These are phyloP conservation scores for Fusarium odoratissimum DNA, from an alignment of 2,329 filamentous ascomycete species.

Conservation along the genomic window DNA sequence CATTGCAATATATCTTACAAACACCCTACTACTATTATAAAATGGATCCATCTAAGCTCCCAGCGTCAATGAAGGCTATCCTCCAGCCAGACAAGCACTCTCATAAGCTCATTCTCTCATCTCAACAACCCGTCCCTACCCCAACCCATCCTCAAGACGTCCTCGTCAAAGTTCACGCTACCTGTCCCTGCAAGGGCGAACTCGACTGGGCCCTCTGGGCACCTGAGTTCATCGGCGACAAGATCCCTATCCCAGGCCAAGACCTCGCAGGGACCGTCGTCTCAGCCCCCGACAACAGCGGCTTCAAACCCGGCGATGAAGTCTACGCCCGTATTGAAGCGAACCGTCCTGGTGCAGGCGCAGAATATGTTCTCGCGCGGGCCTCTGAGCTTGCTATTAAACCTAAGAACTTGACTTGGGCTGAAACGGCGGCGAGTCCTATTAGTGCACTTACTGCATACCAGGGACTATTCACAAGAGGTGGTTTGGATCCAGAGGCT, in stretches of 20 bases:
- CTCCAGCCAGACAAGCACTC: constrained; percentile 30
- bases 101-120: constrained; percentile 20
- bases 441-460: constrained; percentile 56
- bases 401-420: constrained; percentile 49
- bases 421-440: constrained; percentile 52
- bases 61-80: constrained; percentile 26
- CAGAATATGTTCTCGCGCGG: constrained; percentile 29
- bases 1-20: no score
- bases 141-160: constrained; percentile 42
- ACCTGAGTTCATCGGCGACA: constrained; percentile 37
- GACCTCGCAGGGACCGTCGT: constrained; percentile 55
- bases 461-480: constrained; percentile 49
- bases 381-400: constrained; percentile 49
- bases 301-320: constrained; percentile 34
- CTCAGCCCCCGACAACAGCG: constrained; percentile 38
- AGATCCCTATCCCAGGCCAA: constrained; percentile 48
- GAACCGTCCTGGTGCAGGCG: constrained; percentile 13
- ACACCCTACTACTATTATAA: fast-evolving
- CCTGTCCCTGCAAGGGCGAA: constrained; percentile 48
- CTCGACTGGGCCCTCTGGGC: constrained; percentile 47
- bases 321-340: constrained; percentile 34
- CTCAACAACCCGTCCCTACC: constrained; percentile 25
- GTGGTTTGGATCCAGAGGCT: neutral
- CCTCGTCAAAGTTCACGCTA: constrained; percentile 50
- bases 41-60: constrained; percentile 7